Base-by-base conservation (phyloP, 192 early-diverging fungal species). In the Gorgonomyces haynaldii region DNA sequence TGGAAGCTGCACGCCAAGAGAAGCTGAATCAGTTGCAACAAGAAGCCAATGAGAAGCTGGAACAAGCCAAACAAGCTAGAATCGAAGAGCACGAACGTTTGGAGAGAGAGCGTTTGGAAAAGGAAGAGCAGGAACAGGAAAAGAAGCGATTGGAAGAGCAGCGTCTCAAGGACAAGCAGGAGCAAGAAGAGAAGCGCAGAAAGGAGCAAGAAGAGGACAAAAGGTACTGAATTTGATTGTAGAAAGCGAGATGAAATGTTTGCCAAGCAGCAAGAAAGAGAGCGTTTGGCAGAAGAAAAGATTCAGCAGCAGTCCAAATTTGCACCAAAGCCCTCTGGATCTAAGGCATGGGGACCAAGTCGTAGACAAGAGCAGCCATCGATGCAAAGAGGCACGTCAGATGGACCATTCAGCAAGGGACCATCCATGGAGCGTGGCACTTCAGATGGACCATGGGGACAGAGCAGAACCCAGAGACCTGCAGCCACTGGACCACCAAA, bases 41-140 rank as follows among this genome's bases (percentile, higher is more conserved):
- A 17, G 74, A 76, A 23, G 76, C 74, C 21, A 58, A 82, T 45
- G 50, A 53, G 15, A 72, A 72, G 52, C 80, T 89, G 57, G 77
- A 62, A 42, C 73, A 74, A 31, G 89, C 81, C 34, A 88, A 89
- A 69, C 66, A 70, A 34, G 62, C 68, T 19, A 72, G 88, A 37
- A 74, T 84, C 41, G 72, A 74, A 35, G 55, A 78, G 41, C 69
- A 70, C 57, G 21, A 37, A 10, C 36, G 23, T n/a, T 45, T 42
- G 42, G 48, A 45, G 42, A 42, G 54, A 24, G 65, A 66, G 20
- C 28, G 51, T 7, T 19, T 22, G 9, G 30, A 29, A 15, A 21
- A n/a, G 17, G 9, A n/a, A 48, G 22, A 20, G 25, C 13, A 39
- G 46, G 15, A 48, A n/a, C 46, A 19, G 61, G 61, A 40, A 51